Base-by-base conservation (phyloP, 1,284 basidiomycete species). In the Apiotrichum akiyoshidainum region DNA sequence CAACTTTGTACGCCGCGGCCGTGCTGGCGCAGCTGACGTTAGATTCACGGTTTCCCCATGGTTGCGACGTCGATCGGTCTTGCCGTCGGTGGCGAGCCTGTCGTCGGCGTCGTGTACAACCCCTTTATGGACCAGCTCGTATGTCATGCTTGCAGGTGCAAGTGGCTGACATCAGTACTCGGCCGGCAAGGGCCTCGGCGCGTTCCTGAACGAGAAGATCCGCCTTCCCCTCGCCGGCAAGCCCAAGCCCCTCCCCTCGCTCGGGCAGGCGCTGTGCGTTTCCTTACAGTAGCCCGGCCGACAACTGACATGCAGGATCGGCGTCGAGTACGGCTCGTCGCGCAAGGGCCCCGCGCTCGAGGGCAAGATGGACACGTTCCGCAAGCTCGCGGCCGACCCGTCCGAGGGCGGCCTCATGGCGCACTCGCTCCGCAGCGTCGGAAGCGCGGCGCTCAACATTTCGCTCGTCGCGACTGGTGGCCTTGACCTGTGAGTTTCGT, bases 41-140 rank as follows among this genome's bases (percentile, higher is more conserved):
- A 77, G 72, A 65, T 73, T 45, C 75, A 77, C 51, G 77, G 77
- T 26, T 94, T 94, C 75, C 92, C 92, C 3, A 89, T 87, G 74
- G 88, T 86, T 21, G 92, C 89, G 76, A 89, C 95, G 70, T 95
- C 92, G 19, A 85, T 99, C 58, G 95, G 93, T 2, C 82, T 98
- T 65, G 88, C 95, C 61, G 87, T 90, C 77, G 82, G 87, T 63
- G 86, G 86, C 63, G 81, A 83, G 14, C 90, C 95, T 6, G 84
- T 91, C 8, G 82, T 98, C 21, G 95, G 92, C 0, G 90, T 95
- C 50, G 86, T 94, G 64, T 94, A 87, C 81, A 96, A 95, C 72
- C 94, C 94, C 0, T 94, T 94, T 82, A 82, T 94, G 57, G 85
- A 92, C 68, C 85, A 89, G 63, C 81, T 92, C 49, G 87, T 87